Conservation (phyloP, 768 basidiomycete genomes). For the Suillus americanus region DNA sequence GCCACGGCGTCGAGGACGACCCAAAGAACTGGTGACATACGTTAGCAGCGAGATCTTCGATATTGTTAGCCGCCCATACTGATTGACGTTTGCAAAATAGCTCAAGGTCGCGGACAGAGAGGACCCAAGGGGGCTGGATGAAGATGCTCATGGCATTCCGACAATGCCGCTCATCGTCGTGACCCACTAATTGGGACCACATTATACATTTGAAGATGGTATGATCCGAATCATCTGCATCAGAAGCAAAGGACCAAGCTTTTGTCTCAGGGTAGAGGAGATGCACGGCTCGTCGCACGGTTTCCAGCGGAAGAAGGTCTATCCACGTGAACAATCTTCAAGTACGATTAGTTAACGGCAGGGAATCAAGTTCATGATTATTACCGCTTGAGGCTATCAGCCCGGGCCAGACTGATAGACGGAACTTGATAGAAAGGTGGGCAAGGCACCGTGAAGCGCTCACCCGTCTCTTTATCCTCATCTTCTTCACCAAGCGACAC, state of each 20-base stretch:
- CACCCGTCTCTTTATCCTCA: slow-evolving; percentile 38
- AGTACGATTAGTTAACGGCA: slow-evolving; percentile 5
- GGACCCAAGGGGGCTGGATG: slow-evolving; percentile 41
- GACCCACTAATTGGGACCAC: slow-evolving; percentile 23
- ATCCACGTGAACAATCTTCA: slow-evolving; percentile 50
- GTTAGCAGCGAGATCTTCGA: background rate
- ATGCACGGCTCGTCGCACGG: slow-evolving; percentile 42
- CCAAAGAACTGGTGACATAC: slow-evolving; percentile 21
- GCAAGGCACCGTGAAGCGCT: slow-evolving; percentile 45
- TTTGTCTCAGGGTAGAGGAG: slow-evolving; percentile 28
- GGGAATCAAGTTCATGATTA: slow-evolving; percentile 7
- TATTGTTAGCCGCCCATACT: slow-evolving; percentile 13
- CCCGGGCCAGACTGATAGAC: slow-evolving; percentile 34
- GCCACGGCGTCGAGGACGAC: slow-evolving; percentile 7
- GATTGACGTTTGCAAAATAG: slow-evolving; percentile 28
- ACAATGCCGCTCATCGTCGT: slow-evolving; percentile 4
- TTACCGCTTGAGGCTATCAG: slow-evolving; percentile 45
- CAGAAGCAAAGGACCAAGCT: slow-evolving; percentile 30
- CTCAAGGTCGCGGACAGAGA: slow-evolving; percentile 34
- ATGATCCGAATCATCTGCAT: slow-evolving; percentile 19
- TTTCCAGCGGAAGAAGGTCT: slow-evolving; percentile 50
- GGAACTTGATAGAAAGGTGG: slow-evolving; percentile 37
- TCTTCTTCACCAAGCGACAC: slow-evolving; percentile 36
- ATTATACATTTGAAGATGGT: slow-evolving; percentile 23
- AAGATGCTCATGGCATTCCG: slow-evolving; percentile 20